Conservation (phyloP, 1,284 basidiomycete genomes). For the Coniferiporia sulphurascens region DNA sequence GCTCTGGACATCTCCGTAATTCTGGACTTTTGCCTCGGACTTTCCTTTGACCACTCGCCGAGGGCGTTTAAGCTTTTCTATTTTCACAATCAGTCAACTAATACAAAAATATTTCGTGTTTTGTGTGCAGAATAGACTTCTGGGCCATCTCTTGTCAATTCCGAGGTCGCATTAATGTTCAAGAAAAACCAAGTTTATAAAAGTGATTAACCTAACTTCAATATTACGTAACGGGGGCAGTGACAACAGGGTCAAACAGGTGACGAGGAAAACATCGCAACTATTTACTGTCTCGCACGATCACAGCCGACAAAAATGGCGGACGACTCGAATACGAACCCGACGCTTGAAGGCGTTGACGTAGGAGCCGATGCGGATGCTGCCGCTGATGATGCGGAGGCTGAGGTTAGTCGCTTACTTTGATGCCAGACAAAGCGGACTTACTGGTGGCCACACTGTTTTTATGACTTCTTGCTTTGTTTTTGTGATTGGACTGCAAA, state of each 20-base stretch:
- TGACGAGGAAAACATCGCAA: not conserved
- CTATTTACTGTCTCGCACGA: not conserved
- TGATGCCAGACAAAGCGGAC: not conserved
- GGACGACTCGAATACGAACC: conserved; percentile 28
- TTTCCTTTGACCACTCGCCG: too few relatives aligned
- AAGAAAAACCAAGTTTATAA: too few relatives aligned
- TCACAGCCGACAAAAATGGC: conserved; percentile 26
- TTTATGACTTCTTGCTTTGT: not conserved
- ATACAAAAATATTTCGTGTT: too few relatives aligned
- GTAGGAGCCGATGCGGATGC: conserved; percentile 25
- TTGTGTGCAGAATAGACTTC: too few relatives aligned
- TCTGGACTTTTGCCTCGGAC: too few relatives aligned
- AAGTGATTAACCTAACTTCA: not conserved
- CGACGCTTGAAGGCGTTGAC: conserved; percentile 27
- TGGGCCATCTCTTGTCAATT: too few relatives aligned
- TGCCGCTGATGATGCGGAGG: conserved; percentile 36
- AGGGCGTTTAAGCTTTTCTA: too few relatives aligned
- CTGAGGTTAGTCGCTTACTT: conserved; percentile 31
- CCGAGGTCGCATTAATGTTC: too few relatives aligned
- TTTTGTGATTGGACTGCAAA: conserved; percentile 6
- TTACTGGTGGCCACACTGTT: not conserved
- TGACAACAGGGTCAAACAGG: not conserved
- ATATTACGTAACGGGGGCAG: not conserved
- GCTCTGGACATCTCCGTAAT: too few relatives aligned
- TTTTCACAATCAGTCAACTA: too few relatives aligned